These are phyloP conservation scores for Cercospora sp. DNA, from an alignment of 2,329 filamentous ascomycete species.

Conservation along the genomic window DNA sequence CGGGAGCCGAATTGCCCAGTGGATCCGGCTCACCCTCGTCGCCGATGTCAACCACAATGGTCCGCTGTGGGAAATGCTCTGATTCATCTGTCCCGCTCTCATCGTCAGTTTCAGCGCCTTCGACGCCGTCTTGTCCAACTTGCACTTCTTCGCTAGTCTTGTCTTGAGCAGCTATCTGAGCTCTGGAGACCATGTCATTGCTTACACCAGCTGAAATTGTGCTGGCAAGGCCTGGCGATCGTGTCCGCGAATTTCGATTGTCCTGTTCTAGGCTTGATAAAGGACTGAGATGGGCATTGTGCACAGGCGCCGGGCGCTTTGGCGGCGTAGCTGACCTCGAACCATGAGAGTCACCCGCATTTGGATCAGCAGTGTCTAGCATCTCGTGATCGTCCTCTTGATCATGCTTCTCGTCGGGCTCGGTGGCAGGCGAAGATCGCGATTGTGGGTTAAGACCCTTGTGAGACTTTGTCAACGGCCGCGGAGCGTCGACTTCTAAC, in stretches of 20 bases:
- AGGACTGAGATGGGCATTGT: neutral
- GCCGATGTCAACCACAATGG: neutral
- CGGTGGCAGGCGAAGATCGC: neutral
- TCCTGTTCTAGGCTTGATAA: conserved; percentile 1
- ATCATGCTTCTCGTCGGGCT: neutral
- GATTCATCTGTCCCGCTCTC: neutral
- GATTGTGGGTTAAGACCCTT: neutral
- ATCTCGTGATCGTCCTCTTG: neutral
- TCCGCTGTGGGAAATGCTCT: neutral
- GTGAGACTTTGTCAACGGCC: neutral
- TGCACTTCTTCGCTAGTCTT: neutral
- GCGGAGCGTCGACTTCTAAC: neutral
- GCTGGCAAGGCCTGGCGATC: neutral
- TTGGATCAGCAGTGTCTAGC: neutral
- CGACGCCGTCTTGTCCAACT: neutral
- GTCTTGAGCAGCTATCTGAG: neutral
- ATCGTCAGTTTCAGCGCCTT: neutral
- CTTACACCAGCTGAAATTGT: neutral
- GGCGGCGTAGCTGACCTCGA: neutral
- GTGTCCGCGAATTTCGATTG: neutral
- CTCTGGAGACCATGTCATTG: neutral
- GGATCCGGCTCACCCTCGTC: neutral
- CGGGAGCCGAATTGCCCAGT: neutral
- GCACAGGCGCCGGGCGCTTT: neutral
- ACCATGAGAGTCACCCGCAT: neutral